Percentiles rank a stretch among this genome's conserved stretches.
Evolutionary conservation across 495 filamentous ascomycete species (phyloP).

Genomic region (Xylaria sp.): DNA sequence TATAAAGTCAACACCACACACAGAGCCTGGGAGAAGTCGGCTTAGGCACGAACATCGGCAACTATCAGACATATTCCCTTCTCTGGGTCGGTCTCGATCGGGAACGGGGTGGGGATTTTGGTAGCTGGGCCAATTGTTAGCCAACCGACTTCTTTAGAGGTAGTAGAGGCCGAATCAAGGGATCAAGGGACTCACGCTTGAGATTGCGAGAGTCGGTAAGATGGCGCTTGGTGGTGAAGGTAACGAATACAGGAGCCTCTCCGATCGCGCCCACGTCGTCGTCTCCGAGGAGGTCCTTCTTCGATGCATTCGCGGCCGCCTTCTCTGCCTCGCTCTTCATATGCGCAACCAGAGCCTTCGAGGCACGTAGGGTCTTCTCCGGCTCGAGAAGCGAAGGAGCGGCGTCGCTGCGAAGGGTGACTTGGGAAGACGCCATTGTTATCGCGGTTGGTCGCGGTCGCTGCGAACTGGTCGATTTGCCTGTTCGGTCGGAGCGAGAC

Average conservation of each 20-base stretch:
- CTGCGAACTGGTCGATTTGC: neutral
- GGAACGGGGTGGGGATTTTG: constrained; percentile 27
- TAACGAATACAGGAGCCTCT: constrained; percentile 76
- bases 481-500: neutral
- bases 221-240: constrained; percentile 89
- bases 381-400: constrained; percentile 48
- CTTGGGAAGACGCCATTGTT: constrained; percentile 39
- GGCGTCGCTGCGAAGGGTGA: constrained; percentile 42
- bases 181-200: constrained; percentile 64
- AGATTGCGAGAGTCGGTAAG: constrained; percentile 75
- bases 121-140: constrained; percentile 23
- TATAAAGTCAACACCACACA: constrained; percentile 36
- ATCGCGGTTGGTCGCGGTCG: neutral
- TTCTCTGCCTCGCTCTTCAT: constrained; percentile 71
- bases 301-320: constrained; percentile 61
- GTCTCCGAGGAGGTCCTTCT: constrained; percentile 74
- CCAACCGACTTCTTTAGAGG: constrained; percentile 63
- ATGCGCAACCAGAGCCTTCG: constrained; percentile 79
- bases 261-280: constrained; percentile 65
- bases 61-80: constrained; percentile 44
- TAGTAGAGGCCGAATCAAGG: constrained; percentile 56
- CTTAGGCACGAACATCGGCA: constrained; percentile 37
- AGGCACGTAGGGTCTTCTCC: constrained; percentile 77
- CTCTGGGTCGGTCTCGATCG: constrained; percentile 35
- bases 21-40: neutral